phyloP scores from a whole-genome alignment of 164 flowering plant genomes.

The Magnolia changhungtana region DNA sequence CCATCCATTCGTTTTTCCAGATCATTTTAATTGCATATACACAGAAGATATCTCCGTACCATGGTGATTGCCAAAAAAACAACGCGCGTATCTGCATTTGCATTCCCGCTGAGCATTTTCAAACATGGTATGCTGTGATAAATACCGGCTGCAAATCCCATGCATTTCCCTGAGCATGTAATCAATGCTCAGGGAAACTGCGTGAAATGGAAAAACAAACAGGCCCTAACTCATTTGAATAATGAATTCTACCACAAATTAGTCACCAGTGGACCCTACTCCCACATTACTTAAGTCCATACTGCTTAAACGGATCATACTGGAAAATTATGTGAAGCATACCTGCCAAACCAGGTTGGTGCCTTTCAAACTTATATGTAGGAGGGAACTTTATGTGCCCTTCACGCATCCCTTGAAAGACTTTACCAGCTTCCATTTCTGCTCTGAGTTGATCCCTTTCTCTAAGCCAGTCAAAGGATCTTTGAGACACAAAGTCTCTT shows the following conservation, averaged over 20 bases:
- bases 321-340: not conserved
- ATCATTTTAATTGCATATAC: too few species aligned
- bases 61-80: too few species aligned
- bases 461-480: constrained; percentile 97
- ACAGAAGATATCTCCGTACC: too few species aligned
- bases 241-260: not conserved
- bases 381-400: constrained; percentile 90
- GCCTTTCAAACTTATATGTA: constrained; percentile 90
- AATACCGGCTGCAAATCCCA: too few species aligned
- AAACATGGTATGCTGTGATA: too few species aligned
- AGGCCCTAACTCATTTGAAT: not conserved
- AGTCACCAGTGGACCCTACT: not conserved
- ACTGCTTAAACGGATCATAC: not conserved
- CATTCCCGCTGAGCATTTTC: too few species aligned
- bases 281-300: not conserved
- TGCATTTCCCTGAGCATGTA: too few species aligned
- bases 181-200: too few species aligned
- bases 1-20: too few species aligned
- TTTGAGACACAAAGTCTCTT: constrained; percentile 92
- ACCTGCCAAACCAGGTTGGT: constrained; percentile 89
- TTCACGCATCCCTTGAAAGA: constrained; percentile 98
- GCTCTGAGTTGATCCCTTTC: constrained; percentile 96
- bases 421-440: constrained; percentile 93
- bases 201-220: too few species aligned
- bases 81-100: too few species aligned